Evolutionary conservation across 164 flowering plant genomes (phyloP).

Genomic region (Euptelea pleiosperma): DNA sequence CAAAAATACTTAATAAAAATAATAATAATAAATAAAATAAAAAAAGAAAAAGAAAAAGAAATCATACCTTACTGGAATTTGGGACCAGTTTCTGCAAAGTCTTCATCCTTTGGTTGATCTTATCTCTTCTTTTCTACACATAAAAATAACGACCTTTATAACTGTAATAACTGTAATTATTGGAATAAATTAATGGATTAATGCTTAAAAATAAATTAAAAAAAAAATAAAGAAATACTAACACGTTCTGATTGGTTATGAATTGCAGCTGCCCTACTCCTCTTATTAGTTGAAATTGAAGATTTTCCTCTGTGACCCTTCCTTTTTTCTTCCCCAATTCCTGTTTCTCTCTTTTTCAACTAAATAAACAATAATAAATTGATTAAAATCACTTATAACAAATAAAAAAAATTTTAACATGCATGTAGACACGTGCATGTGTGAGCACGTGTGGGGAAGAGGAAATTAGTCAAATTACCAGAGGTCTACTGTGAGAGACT

Average conservation of each 20-base stretch:
- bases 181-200: neutral
- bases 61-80: constrained; percentile 76
- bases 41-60: neutral
- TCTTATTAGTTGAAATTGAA: constrained; percentile 49
- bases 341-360: constrained; percentile 31
- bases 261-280: constrained; percentile 79
- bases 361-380: neutral
- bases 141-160: neutral
- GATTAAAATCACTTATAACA: neutral
- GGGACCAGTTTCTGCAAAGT: constrained; percentile 87
- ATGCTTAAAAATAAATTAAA: too few relatives aligned
- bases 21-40: neutral
- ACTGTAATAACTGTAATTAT: neutral
- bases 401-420: neutral
- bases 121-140: constrained; percentile 95
- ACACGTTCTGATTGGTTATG: constrained; percentile 94
- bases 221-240: constrained; percentile 17
- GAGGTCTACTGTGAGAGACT: constrained; percentile 49
- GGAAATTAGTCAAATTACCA: constrained; percentile 30
- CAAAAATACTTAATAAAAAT: neutral
- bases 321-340: constrained; percentile 33
- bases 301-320: constrained; percentile 42
- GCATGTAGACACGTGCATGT: neutral
- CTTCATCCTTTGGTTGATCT: constrained; percentile 88
- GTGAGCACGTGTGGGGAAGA: too few relatives aligned